phyloP scores from a whole-genome alignment of 208 protist species.

The Leishmania gerbilli region DNA sequence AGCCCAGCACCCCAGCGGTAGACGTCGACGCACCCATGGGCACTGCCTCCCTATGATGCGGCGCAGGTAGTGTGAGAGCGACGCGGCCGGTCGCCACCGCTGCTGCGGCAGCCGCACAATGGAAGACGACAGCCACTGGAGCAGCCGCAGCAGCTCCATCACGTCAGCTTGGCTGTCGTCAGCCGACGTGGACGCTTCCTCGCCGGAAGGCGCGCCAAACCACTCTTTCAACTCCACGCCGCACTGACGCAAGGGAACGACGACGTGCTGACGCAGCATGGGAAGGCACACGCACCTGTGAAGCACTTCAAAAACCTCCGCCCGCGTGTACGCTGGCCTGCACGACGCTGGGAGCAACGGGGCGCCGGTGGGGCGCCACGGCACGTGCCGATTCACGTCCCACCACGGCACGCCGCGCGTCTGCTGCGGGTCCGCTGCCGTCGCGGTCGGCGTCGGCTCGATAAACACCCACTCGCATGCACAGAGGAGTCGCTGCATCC shows the following conservation, averaged over 20 bases:
- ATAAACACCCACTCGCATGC: constrained; percentile 33
- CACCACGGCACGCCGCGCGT: constrained; percentile 13
- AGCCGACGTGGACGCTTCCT: background rate
- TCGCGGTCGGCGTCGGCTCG: background rate
- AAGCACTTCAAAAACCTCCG: constrained; percentile 27
- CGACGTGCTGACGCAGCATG: constrained; percentile 13
- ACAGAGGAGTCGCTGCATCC: constrained; percentile 35
- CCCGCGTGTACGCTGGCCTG: constrained; percentile 26
- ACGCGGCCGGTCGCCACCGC: background rate
- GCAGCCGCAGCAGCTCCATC: constrained; percentile 3
- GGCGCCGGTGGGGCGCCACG: constrained; percentile 16
- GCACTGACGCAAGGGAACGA: constrained; percentile 13
- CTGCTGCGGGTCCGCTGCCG: background rate
- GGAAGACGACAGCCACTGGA: constrained; percentile 12
- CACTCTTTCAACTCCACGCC: constrained; percentile 13
- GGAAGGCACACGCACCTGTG: constrained; percentile 22
- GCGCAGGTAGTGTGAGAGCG: constrained; percentile 8
- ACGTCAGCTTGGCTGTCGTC: background rate
- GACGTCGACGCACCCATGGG: constrained; percentile 13
- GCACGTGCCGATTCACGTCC: constrained; percentile 9
- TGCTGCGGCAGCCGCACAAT: constrained; percentile 2
- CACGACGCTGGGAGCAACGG: constrained; percentile 4
- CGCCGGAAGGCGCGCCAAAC: background rate
- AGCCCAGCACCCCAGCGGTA: constrained; percentile 22
- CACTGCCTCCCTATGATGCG: background rate